Conservation (phyloP, 306 rosid species). For the peach (Prunus persica) region Prunus_persica_NCBIv2 NC_034016.1:22511001-22511500, state of each 20-base stretch:
- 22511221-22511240: conserved; percentile 15
- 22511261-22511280: conserved; percentile 63
- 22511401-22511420: conserved; percentile 26
- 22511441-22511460: conserved; percentile 48
- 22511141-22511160: conserved; percentile 18
- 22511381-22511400: conserved; percentile 35
- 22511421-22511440: conserved; percentile 40
- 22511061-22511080: conserved; percentile 72
- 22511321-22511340: conserved; percentile 60
- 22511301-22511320: conserved; percentile 85
- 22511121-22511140: conserved; percentile 21
- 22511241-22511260: conserved; percentile 1
- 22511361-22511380: conserved; percentile 35
- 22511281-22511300: conserved; percentile 82
- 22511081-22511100: conserved; percentile 50
- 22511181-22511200: conserved; percentile 13
- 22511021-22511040: conserved; percentile 88
- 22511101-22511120: conserved; percentile 47
- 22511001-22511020: conserved; percentile 58
- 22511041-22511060: conserved; percentile 53
- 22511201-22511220: conserved; percentile 17
- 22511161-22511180: conserved; percentile 83
- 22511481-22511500: conserved; percentile 38
- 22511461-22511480: conserved; percentile 29
- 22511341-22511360: conserved; percentile 74